Conservation (phyloP, 2,329 filamentous ascomycete genomes). For the Fusarium bulbicola region DNA sequence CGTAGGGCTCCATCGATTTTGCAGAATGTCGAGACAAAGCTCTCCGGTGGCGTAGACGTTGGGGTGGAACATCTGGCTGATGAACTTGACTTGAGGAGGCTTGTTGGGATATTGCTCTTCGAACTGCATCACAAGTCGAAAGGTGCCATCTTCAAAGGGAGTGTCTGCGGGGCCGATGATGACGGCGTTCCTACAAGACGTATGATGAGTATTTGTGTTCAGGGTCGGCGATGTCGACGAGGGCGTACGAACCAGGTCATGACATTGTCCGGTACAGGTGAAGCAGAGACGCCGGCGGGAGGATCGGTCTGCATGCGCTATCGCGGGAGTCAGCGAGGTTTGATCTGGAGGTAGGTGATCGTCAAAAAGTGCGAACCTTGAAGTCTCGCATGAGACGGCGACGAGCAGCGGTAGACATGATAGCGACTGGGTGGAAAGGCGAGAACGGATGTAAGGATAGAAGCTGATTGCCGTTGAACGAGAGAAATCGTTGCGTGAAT, state of each 20-base stretch:
- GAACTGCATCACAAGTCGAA: conserved; percentile 98
- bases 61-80: conserved; percentile 98
- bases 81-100: conserved; percentile 96
- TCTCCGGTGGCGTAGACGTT: conserved; percentile 98
- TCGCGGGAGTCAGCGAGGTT: conserved; percentile 15
- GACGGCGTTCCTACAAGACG: conserved; percentile 83
- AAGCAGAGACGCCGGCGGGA: conserved; percentile 94
- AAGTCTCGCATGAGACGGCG: conserved; percentile 99
- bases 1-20: conserved; percentile 98
- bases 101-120: conserved; percentile 99
- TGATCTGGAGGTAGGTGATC: not conserved
- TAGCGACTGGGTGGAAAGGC: conserved; percentile 27
- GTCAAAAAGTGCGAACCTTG: conserved; percentile 72
- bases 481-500: not conserved
- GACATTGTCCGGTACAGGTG: conserved; percentile 93
- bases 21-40: conserved; percentile 93
- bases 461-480: not conserved
- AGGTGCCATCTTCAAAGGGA: conserved; percentile 97
- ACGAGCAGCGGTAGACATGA: conserved; percentile 88
- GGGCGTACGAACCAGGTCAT: conserved; percentile 84
- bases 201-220: conserved; percentile 35
- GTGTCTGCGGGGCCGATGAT: conserved; percentile 98
- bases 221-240: not conserved
- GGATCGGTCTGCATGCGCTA: conserved; percentile 99
- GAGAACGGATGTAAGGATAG: not conserved